These are phyloP conservation scores for Vitis riparia DNA, from an alignment of 164 flowering plant species.

Conservation along the genomic window DNA sequence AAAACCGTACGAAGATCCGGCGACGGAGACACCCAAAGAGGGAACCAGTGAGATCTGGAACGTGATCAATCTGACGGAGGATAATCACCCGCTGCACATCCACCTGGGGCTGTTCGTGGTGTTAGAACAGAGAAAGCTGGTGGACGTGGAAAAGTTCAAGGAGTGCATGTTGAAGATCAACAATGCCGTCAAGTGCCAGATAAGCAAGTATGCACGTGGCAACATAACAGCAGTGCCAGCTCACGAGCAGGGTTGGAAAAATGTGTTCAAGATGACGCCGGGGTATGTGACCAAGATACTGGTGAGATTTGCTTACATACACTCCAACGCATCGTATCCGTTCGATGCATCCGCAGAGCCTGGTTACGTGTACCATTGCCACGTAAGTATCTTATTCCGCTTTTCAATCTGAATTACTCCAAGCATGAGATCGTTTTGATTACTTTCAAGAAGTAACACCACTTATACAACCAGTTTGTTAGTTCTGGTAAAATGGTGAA, in stretches of 20 bases:
- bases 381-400: constrained; percentile 46
- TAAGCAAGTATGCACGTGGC: constrained; percentile 64
- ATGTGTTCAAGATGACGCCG: constrained; percentile 87
- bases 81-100: too few species aligned
- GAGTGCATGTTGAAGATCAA: too few species aligned
- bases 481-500: too few species aligned
- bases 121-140: too few species aligned
- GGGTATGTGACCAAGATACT: constrained; percentile 62
- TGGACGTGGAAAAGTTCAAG: too few species aligned
- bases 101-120: too few species aligned
- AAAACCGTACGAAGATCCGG: too few species aligned
- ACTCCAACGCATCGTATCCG: constrained; percentile 57
- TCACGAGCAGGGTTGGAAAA: constrained; percentile 88
- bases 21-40: too few species aligned
- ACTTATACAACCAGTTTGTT: too few species aligned
- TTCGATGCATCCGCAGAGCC: constrained; percentile 79
- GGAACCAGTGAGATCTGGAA: too few species aligned
- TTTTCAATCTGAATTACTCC: background rate
- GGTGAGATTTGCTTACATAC: constrained; percentile 61
- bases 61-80: too few species aligned
- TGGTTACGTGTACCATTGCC: constrained; percentile 93
- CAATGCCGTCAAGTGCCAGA: too few species aligned
- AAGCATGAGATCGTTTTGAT: background rate
- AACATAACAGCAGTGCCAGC: constrained; percentile 34
- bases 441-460: background rate